These are phyloP conservation scores for Handroanthus guayacan DNA, from an alignment of 257 asterid species.

Conservation along the genomic window DNA sequence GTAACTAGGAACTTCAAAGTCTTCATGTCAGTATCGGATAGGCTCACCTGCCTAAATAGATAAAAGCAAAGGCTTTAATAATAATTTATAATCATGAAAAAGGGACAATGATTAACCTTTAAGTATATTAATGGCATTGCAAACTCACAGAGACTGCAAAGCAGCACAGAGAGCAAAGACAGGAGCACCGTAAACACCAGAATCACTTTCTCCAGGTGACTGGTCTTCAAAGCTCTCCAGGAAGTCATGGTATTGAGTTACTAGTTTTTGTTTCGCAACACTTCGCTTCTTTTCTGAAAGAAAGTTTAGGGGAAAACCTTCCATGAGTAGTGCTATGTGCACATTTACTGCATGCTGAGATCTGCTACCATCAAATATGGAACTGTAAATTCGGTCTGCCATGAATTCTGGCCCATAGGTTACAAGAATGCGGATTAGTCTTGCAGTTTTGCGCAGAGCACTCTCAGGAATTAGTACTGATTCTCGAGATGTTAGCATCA, in stretches of 20 bases:
- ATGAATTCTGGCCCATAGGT: constrained; percentile 62
- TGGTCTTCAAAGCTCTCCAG: constrained; percentile 58
- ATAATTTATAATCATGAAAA: neutral
- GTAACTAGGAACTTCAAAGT: constrained; percentile 70
- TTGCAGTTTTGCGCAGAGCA: constrained; percentile 69
- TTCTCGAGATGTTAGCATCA: constrained; percentile 58
- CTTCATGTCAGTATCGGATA: constrained; percentile 80
- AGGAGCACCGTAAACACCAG: constrained; percentile 73
- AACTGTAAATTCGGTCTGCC: constrained; percentile 68
- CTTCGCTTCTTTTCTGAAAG: constrained; percentile 75
- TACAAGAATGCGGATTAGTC: constrained; percentile 66
- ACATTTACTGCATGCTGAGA: constrained; percentile 49
- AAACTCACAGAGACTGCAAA: constrained; percentile 79
- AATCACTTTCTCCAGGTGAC: constrained; percentile 44
- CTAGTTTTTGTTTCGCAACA: constrained; percentile 63
- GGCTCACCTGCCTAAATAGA: constrained; percentile 69
- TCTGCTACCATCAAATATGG: constrained; percentile 53
- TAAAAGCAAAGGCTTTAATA: constrained; percentile 21
- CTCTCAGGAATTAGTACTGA: constrained; percentile 62
- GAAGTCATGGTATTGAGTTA: constrained; percentile 76
- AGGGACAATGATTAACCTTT: neutral
- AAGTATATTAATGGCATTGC: neutral
- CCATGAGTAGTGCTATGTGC: constrained; percentile 76
- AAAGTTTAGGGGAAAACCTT: constrained; percentile 80
- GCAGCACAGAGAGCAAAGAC: constrained; percentile 83